A percentile compares a stretch with the other conserved stretches of the same genome.
phyloP scores from a whole-genome alignment of 2,329 filamentous ascomycete genomes.

The Mollisiaceae sp. region DNA sequence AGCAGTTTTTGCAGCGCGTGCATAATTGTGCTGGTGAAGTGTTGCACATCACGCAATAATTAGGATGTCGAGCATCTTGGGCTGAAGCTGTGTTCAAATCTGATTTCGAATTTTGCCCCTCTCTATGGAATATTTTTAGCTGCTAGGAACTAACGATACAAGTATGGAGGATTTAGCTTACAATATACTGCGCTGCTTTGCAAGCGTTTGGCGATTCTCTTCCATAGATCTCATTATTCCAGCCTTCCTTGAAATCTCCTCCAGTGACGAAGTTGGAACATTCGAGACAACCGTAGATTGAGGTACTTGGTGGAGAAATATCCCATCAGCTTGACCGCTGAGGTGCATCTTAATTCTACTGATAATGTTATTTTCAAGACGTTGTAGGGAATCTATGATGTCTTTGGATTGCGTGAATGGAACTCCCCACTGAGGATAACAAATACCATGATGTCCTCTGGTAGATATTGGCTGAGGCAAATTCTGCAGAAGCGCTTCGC shows the following conservation, averaged over 20 bases:
- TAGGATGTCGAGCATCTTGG: background rate
- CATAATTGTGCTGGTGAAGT: conserved; percentile 12
- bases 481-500: conserved; percentile 8
- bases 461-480: conserved; percentile 11
- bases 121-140: conserved; percentile 13
- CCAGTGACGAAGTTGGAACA: conserved; percentile 13
- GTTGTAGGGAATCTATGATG: conserved; percentile 6
- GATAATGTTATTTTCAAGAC: conserved; percentile 10
- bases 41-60: conserved; percentile 13
- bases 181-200: conserved; percentile 12
- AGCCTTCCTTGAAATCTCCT: conserved; percentile 13
- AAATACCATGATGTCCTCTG: conserved; percentile 12
- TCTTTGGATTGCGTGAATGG: conserved; percentile 13
- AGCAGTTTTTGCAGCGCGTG: conserved; percentile 9
- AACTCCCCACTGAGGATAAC: conserved; percentile 15
- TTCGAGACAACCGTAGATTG: conserved; percentile 15
- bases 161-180: conserved; percentile 11
- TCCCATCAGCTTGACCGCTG: conserved; percentile 8
- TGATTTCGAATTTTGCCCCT: conserved; percentile 13
- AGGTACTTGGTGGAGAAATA: conserved; percentile 7
- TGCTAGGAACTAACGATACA: conserved; percentile 1
- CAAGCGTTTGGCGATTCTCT: conserved; percentile 14
- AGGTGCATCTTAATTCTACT: conserved; percentile 11
- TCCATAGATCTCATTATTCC: conserved; percentile 8
- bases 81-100: conserved; percentile 8